Percentiles rank a stretch among this genome's conserved stretches.
Evolutionary conservation across 2,329 filamentous ascomycete species (phyloP).

Genomic region (Fusarium sp.): DNA sequence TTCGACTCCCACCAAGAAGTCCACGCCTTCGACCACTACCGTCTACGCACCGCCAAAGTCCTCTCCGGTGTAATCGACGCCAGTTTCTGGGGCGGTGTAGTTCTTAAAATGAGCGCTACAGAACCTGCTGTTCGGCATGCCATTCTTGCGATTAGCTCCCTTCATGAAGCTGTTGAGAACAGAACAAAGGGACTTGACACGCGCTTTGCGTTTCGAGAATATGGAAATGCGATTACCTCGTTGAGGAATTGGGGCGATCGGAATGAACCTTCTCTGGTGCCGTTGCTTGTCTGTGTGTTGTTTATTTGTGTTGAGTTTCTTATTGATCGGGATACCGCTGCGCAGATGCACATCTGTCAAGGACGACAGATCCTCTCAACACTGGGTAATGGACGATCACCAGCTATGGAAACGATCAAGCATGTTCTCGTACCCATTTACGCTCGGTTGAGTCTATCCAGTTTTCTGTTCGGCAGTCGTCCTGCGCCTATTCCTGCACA

Average conservation of each 20-base stretch:
- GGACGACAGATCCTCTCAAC: slow-evolving; percentile 55
- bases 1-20: slow-evolving; percentile 38
- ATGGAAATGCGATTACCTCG: slow-evolving; percentile 60
- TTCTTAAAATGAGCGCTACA: slow-evolving; percentile 57
- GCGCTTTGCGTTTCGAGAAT: slow-evolving; percentile 51
- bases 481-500: slow-evolving; percentile 52
- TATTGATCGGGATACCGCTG: slow-evolving; percentile 59
- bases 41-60: slow-evolving; percentile 51
- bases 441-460: slow-evolving; percentile 55
- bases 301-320: slow-evolving; percentile 67
- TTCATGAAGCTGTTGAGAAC: slow-evolving; percentile 54
- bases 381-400: slow-evolving; percentile 44
- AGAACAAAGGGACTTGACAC: slow-evolving; percentile 36
- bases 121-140: slow-evolving; percentile 62
- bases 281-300: slow-evolving; percentile 60
- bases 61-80: slow-evolving; percentile 57
- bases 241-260: slow-evolving; percentile 52
- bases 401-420: slow-evolving; percentile 53
- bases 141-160: slow-evolving; percentile 60
- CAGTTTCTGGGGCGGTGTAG: slow-evolving; percentile 57
- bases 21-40: slow-evolving; percentile 51
- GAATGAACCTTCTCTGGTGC: slow-evolving; percentile 47
- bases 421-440: slow-evolving; percentile 58
- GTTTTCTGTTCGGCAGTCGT: slow-evolving; percentile 54
- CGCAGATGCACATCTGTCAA: slow-evolving; percentile 58